Conservation (phyloP, 768 basidiomycete genomes). For the Dentipellis fragilis region DNA sequence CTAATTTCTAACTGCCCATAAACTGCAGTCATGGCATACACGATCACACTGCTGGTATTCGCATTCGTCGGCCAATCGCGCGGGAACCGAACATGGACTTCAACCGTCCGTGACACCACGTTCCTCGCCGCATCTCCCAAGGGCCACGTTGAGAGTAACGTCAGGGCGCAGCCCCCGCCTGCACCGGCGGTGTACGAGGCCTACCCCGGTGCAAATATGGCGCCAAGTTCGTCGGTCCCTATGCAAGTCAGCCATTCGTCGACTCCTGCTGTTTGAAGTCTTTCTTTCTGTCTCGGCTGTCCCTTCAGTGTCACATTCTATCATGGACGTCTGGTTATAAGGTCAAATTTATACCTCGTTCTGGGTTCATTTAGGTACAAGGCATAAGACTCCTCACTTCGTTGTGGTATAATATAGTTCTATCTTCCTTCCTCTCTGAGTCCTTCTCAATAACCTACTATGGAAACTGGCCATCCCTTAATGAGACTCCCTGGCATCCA, state of each 20-base stretch:
- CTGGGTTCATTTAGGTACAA: too few species aligned
- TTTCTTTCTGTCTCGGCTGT: too few species aligned
- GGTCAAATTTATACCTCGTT: too few species aligned
- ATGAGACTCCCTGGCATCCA: too few species aligned
- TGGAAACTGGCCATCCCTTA: too few species aligned
- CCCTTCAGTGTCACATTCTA: too few species aligned
- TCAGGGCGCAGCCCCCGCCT: not conserved
- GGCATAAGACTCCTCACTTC: too few species aligned
- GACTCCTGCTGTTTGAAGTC: not conserved
- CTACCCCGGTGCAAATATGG: not conserved
- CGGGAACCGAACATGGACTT: constrained; percentile 24
- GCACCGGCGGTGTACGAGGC: not conserved
- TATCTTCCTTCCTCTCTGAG: too few species aligned
- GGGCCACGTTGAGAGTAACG: not conserved
- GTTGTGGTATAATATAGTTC: too few species aligned
- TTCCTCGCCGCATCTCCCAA: constrained; percentile 3
- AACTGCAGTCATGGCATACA: constrained; percentile 27
- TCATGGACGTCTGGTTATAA: too few species aligned
- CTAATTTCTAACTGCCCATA: not conserved
- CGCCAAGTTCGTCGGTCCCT: not conserved
- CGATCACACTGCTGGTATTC: constrained; percentile 16
- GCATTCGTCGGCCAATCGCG: constrained; percentile 18
- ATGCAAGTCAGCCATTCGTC: not conserved
- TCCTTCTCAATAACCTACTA: too few species aligned
- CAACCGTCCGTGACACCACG: constrained; percentile 21